Percentiles rank a stretch among this genome's conserved stretches.
Conservation (phyloP, 129 eudicot genomes). For the Artemisia argyi region DNA sequence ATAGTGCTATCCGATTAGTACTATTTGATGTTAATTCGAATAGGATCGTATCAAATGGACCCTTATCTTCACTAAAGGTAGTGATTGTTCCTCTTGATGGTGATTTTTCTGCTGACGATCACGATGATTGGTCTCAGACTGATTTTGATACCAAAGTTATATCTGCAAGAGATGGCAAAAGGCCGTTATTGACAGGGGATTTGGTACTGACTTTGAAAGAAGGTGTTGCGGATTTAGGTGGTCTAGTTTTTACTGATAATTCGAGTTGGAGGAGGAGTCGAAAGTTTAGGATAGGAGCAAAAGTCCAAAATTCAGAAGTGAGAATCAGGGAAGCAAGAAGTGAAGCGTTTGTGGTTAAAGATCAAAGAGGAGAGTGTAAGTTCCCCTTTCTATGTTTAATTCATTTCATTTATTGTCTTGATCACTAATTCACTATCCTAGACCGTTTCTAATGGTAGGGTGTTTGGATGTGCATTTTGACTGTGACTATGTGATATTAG, state of each 20-base stretch:
- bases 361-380: constrained; percentile 95
- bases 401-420: constrained; percentile 4
- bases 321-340: constrained; percentile 72
- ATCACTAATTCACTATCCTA: background rate
- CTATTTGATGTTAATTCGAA: constrained; percentile 45
- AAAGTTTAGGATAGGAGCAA: constrained; percentile 79
- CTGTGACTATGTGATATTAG: background rate
- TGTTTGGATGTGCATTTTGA: constrained; percentile 3
- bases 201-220: constrained; percentile 39
- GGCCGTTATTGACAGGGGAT: constrained; percentile 78
- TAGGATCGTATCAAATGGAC: constrained; percentile 45
- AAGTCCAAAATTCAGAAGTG: constrained; percentile 41
- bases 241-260: constrained; percentile 69
- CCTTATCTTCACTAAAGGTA: constrained; percentile 54
- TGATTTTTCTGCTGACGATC: constrained; percentile 58
- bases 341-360: constrained; percentile 68
- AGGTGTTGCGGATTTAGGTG: constrained; percentile 64
- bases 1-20: constrained; percentile 37
- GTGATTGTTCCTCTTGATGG: constrained; percentile 68
- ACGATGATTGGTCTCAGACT: constrained; percentile 58
- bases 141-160: constrained; percentile 50
- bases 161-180: constrained; percentile 69
- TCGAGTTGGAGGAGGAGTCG: constrained; percentile 89
- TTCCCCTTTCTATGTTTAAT: constrained; percentile 8
- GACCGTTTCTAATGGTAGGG: background rate